A percentile compares a stretch with the other conserved stretches of the same genome.
Evolutionary conservation across 352 stramenopile genomes (phyloP).

Genomic region (Pythium volutum): DNA sequence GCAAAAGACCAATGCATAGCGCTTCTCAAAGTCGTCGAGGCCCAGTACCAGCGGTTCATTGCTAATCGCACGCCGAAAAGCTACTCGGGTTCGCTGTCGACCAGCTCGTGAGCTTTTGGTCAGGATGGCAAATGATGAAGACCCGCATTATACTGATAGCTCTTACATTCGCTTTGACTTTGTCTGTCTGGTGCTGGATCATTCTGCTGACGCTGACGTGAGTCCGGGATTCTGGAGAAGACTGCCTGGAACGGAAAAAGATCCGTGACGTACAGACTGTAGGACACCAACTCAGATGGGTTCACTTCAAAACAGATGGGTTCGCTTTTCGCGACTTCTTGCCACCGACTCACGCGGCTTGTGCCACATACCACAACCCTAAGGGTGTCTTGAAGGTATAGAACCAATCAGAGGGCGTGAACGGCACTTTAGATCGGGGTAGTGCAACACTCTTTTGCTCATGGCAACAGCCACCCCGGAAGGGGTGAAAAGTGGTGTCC

Average conservation of each 20-base stretch:
- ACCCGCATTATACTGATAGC: too few relatives aligned
- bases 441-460: too few relatives aligned
- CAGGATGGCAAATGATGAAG: neutral
- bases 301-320: conserved; percentile 17
- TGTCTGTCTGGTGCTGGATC: too few relatives aligned
- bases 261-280: neutral
- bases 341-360: conserved; percentile 6
- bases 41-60: conserved; percentile 7
- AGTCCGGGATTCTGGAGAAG: neutral
- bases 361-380: conserved; percentile 12
- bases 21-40: conserved; percentile 12
- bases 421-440: conserved; percentile 7
- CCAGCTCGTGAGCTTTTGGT: neutral
- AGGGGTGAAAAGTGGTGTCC: neutral
- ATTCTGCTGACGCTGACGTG: too few relatives aligned
- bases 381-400: neutral
- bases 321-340: neutral
- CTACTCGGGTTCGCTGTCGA: neutral
- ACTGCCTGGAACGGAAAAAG: conserved; percentile 8
- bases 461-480: neutral
- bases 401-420: neutral
- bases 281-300: conserved; percentile 1
- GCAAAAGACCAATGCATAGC: conserved; percentile 21
- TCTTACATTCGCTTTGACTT: neutral
- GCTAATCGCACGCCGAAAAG: neutral